A percentile compares a stretch with the other conserved stretches of the same genome.
Conservation (phyloP, 352 stramenopile genomes). For the Globisporangium nodosum region DNA sequence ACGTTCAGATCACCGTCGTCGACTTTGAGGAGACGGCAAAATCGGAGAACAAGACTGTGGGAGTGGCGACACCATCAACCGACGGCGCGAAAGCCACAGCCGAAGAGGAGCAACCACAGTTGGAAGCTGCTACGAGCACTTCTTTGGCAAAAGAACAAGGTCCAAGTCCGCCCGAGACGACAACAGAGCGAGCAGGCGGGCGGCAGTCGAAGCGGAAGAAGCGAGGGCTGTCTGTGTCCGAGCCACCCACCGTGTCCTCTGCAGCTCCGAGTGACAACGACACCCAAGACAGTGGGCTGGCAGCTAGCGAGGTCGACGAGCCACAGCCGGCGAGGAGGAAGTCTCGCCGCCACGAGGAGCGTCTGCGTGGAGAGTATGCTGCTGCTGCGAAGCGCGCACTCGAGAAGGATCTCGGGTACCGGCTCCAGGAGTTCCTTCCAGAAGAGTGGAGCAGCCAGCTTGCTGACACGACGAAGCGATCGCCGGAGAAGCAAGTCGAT, state of each 20-base stretch:
- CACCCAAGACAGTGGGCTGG: constrained; percentile 29
- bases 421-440: constrained; percentile 39
- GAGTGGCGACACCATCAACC: neutral
- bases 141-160: neutral
- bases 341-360: constrained; percentile 59
- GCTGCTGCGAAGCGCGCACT: constrained; percentile 49
- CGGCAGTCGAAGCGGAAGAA: constrained; percentile 9
- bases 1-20: constrained; percentile 21
- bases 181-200: neutral
- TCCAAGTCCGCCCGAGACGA: neutral
- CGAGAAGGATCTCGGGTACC: constrained; percentile 58
- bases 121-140: neutral
- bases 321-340: constrained; percentile 36
- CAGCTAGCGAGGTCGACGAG: constrained; percentile 21
- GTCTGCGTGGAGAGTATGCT: constrained; percentile 61
- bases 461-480: constrained; percentile 6
- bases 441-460: constrained; percentile 5
- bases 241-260: neutral
- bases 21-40: constrained; percentile 8
- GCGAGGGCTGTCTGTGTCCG: constrained; percentile 1
- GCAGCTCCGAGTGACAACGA: constrained; percentile 31
- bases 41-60: neutral
- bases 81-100: neutral
- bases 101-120: neutral
- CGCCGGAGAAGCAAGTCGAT: constrained; percentile 5